These are phyloP conservation scores for Medicago lupulina DNA, from an alignment of 306 rosid species.

Conservation along the genomic window DNA sequence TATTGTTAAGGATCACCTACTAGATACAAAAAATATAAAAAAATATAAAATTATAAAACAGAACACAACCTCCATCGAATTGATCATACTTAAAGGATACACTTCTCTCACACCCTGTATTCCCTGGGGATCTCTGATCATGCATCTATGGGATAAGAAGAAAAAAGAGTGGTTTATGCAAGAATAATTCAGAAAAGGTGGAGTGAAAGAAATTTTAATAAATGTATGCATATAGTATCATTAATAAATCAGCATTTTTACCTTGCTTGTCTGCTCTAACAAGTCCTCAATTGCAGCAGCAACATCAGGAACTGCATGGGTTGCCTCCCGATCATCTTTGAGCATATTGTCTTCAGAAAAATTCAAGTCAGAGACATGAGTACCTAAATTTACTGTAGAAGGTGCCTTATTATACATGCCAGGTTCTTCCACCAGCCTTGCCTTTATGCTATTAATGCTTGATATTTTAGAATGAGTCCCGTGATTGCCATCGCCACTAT, in stretches of 20 bases:
- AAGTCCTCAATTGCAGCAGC: conserved; percentile 97
- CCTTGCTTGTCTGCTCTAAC: conserved; percentile 95
- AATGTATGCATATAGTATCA: conserved; percentile 23
- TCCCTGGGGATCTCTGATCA: conserved; percentile 76
- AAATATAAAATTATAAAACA: conserved; percentile 21
- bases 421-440: conserved; percentile 69
- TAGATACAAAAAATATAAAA: conserved; percentile 8
- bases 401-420: conserved; percentile 44
- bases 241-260: conserved; percentile 49
- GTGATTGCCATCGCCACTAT: conserved; percentile 44
- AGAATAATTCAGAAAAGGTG: conserved; percentile 26
- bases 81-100: conserved; percentile 67
- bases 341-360: conserved; percentile 50
- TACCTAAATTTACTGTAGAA: conserved; percentile 44
- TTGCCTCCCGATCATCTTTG: conserved; percentile 48
- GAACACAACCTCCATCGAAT: conserved; percentile 36
- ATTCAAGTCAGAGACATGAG: conserved; percentile 48
- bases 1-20: conserved; percentile 59
- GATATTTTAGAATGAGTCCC: conserved; percentile 48
- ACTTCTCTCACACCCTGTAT: conserved; percentile 52
- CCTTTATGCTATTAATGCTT: conserved; percentile 64
- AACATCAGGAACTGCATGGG: conserved; percentile 81
- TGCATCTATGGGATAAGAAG: conserved; percentile 63
- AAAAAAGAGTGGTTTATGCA: conserved; percentile 41
- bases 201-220: conserved; percentile 14